These are phyloP conservation scores for Dimargaris xerosporica DNA, from an alignment of 192 early-diverging fungal species.

Conservation along the genomic window DNA sequence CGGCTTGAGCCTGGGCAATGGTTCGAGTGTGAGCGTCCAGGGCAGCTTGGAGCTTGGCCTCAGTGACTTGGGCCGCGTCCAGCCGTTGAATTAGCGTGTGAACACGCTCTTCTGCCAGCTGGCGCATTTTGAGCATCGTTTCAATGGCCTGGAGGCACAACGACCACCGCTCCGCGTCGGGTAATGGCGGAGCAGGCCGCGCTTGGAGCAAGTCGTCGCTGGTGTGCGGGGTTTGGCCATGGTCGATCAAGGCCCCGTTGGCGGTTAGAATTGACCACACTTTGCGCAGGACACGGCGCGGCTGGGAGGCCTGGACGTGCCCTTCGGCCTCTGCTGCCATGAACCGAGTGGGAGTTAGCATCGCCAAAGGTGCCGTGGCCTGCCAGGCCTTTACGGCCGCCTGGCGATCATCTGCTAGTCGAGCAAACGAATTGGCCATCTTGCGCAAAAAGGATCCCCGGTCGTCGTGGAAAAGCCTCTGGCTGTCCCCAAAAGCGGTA, in stretches of 20 bases:
- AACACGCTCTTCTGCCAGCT: neutral
- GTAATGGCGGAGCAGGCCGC: neutral
- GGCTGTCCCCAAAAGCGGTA: neutral
- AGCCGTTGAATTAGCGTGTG: neutral
- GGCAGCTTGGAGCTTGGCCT: neutral
- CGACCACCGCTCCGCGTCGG: neutral
- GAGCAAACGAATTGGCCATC: neutral
- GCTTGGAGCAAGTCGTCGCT: too few relatives aligned
- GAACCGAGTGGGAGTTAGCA: too few relatives aligned
- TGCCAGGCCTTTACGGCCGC: neutral
- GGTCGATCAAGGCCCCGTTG: too few relatives aligned
- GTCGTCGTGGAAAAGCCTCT: neutral
- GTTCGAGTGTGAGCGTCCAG: neutral
- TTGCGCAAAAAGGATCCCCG: neutral
- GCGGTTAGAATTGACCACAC: too few relatives aligned
- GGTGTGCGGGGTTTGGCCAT: too few relatives aligned
- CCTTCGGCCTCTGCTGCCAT: too few relatives aligned
- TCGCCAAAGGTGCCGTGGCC: too few relatives aligned
- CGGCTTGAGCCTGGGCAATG: neutral
- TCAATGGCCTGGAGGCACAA: neutral
- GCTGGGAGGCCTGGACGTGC: too few relatives aligned
- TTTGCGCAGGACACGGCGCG: too few relatives aligned
- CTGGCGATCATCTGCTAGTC: neutral
- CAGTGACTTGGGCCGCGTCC: neutral
- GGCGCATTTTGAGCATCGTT: neutral